A percentile compares a stretch with the other conserved stretches of the same genome.
phyloP scores from a whole-genome alignment of 805 yeast species.

The Limtongia smithiae region DNA sequence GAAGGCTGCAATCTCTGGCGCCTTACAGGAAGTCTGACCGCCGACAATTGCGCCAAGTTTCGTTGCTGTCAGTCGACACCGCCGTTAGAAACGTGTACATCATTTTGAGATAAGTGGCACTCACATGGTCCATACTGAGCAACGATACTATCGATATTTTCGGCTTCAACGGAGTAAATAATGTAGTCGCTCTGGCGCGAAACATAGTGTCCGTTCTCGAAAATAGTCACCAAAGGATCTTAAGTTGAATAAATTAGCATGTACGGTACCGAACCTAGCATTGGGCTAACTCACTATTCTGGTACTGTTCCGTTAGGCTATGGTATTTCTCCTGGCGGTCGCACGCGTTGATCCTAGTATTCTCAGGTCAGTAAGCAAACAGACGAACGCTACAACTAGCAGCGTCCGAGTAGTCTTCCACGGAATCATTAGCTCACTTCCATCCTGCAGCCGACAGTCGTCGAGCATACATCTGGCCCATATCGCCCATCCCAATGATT shows the following conservation, averaged over 20 bases:
- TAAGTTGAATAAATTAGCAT: background rate
- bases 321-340: slow-evolving; percentile 68
- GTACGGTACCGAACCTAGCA: background rate
- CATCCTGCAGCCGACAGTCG: slow-evolving; percentile 79
- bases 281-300: slow-evolving; percentile 34
- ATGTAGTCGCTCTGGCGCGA: slow-evolving; percentile 77
- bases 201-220: slow-evolving; percentile 79
- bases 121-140: slow-evolving; percentile 67
- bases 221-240: slow-evolving; percentile 44
- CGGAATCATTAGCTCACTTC: slow-evolving; percentile 42
- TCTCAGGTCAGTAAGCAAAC: background rate
- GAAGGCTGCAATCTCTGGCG: slow-evolving; percentile 83
- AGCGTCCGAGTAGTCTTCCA: no score
- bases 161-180: slow-evolving; percentile 92
- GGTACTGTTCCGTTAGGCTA: slow-evolving; percentile 42
- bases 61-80: slow-evolving; percentile 43
- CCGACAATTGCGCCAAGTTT: slow-evolving; percentile 89
- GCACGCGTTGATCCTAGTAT: slow-evolving; percentile 66
- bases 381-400: no score
- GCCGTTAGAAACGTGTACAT: no score
- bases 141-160: slow-evolving; percentile 69
- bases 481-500: slow-evolving; percentile 93
- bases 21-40: slow-evolving; percentile 97
- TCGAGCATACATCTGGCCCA: slow-evolving; percentile 87
- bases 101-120: no score